A percentile compares a stretch with the other conserved stretches of the same genome.
phyloP scores from a whole-genome alignment of 768 basidiomycete genomes.

The Hygrophorus pudorinus region DNA sequence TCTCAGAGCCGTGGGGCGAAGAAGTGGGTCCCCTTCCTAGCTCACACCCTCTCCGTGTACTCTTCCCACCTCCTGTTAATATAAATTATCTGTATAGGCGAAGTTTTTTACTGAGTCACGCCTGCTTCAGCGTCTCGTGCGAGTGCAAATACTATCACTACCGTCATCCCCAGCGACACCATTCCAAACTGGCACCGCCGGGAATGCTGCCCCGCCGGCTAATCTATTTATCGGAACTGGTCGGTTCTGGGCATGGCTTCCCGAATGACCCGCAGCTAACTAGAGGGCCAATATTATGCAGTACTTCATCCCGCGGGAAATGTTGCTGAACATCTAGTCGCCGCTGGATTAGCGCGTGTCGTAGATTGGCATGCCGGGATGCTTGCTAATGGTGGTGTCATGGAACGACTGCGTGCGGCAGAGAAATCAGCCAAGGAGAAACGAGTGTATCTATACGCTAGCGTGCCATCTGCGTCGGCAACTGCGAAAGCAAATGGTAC shows the following conservation, averaged over 20 bases:
- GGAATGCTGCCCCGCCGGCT: slow-evolving; percentile 45
- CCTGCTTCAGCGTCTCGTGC: slow-evolving; percentile 71
- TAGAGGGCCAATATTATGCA: slow-evolving; percentile 16
- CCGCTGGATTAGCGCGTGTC: slow-evolving; percentile 78
- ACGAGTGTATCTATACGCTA: slow-evolving; percentile 60
- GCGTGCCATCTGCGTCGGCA: slow-evolving; percentile 28
- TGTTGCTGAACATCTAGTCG: slow-evolving; percentile 82
- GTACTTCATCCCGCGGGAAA: slow-evolving; percentile 91
- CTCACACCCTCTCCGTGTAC: slow-evolving; percentile 1
- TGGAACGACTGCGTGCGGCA: slow-evolving; percentile 80
- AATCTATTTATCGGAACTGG: slow-evolving; percentile 87
- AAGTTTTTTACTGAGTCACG: slow-evolving; percentile 90
- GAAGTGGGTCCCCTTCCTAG: slow-evolving; percentile 45
- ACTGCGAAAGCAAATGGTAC: slow-evolving; percentile 38
- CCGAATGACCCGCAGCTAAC: background rate
- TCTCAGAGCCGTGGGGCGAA: slow-evolving; percentile 79
- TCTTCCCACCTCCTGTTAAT: slow-evolving; percentile 10
- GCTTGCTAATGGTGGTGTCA: slow-evolving; percentile 71
- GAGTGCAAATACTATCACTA: slow-evolving; percentile 68
- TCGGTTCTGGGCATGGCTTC: slow-evolving; percentile 20
- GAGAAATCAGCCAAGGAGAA: slow-evolving; percentile 77
- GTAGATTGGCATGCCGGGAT: slow-evolving; percentile 99
- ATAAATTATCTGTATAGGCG: slow-evolving; percentile 41
- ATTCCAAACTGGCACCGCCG: slow-evolving; percentile 52
- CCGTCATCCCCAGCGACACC: slow-evolving; percentile 73